Base-by-base conservation (phyloP, 768 basidiomycete species). In the Zangia roseola region DNA sequence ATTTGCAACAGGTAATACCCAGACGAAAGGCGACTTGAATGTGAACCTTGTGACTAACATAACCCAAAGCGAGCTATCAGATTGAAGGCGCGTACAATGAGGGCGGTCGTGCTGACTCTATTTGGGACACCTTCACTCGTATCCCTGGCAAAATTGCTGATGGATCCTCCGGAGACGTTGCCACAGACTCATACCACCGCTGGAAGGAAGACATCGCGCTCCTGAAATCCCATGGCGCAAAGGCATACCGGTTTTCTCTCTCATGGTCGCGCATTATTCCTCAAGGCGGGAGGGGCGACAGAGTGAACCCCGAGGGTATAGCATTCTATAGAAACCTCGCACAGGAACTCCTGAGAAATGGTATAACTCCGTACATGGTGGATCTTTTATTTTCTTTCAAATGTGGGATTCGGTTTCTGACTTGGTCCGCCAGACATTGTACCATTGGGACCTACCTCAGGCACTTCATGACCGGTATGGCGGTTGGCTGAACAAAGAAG, bases 391-490 rank as follows among this genome's bases (percentile, higher is more conserved):
- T 45, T n/a, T 13, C 21, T 40, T 4, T 30, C 30, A 8, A n/a
- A 13, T 30, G 30, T 30, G 8, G 13, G 30, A 12, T 10, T 30
- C 14, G 6, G 10, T 30, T 30, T 30, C 6, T 30, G 30, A 25
- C 28, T 44, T 21, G 26, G 24, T 44, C 21, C 14, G 30, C 7
- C 51, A 88, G 83, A 88, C 85, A 0, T 65, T 87, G 26, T 86
- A 85, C 60, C 86, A 86, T 63, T 92, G 89, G 89, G 89, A 91
- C 62, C 77, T 89, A 10, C 89, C 89, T 12, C 84, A 86, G 60
- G 82, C 69, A 20, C 77, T 92, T 31, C 81, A 88, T 48, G 82
- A 88, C 50, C 74, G 83, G 45, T 91, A 91, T 62, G 78, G 80
- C 4, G 88, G 88, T 4, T 91, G 86, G 86, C 63, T 88, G 43